Conservation (phyloP, 2,329 filamentous ascomycete genomes). For the Aureobasidium sp. region DNA sequence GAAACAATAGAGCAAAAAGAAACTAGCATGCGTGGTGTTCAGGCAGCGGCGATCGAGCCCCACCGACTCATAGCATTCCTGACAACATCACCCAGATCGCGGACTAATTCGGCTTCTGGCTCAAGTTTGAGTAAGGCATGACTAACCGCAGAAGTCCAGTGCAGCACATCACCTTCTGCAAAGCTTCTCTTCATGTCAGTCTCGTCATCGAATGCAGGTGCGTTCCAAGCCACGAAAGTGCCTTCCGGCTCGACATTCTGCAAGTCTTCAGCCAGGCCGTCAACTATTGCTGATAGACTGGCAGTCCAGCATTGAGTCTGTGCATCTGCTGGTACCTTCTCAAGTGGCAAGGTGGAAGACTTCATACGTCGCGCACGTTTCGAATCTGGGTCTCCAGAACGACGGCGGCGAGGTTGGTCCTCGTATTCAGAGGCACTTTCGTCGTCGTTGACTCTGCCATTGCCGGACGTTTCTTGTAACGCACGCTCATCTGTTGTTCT, state of each 20-base stretch:
- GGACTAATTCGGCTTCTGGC: constrained; percentile 22
- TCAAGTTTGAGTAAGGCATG: constrained; percentile 19
- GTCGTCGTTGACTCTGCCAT: neutral
- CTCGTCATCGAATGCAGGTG: constrained; percentile 20
- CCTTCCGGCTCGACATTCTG: neutral
- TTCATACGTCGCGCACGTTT: constrained; percentile 26
- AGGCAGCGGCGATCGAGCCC: neutral
- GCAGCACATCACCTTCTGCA: constrained; percentile 16
- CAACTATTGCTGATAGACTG: neutral
- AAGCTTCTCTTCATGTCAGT: constrained; percentile 15
- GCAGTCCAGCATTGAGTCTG: constrained; percentile 23
- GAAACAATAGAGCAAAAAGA: neutral
- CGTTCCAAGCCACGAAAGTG: constrained; percentile 23
- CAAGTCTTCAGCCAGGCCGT: neutral
- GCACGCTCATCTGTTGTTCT: constrained; percentile 6
- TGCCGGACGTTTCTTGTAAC: neutral
- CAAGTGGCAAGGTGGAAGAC: constrained; percentile 34
- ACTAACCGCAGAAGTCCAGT: constrained; percentile 17
- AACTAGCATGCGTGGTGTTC: neutral
- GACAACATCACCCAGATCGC: constrained; percentile 19
- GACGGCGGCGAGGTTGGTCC: constrained; percentile 20
- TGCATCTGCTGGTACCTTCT: constrained; percentile 29
- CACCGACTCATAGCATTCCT: constrained; percentile 7
- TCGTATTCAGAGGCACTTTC: constrained; percentile 1
- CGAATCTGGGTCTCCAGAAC: constrained; percentile 18